Evolutionary conservation across 2,329 filamentous ascomycete genomes (phyloP).

Genomic region (Alternaria ventricosa): DNA sequence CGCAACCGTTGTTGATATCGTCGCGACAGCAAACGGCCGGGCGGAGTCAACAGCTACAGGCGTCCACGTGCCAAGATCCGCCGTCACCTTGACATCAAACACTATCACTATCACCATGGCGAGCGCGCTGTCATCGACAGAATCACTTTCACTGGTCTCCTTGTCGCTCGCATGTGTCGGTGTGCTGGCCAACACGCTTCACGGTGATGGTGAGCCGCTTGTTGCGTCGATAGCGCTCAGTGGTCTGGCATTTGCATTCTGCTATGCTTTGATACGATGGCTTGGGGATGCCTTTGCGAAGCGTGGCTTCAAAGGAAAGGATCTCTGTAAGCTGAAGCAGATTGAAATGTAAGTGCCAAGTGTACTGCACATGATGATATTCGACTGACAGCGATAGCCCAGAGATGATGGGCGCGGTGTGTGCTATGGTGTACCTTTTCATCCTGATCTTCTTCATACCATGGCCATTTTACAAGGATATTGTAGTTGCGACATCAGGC

Average conservation of each 20-base stretch:
- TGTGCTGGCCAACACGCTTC: slow-evolving; percentile 79
- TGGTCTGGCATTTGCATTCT: slow-evolving; percentile 79
- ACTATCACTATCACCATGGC: slow-evolving; percentile 27
- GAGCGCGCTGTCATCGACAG: slow-evolving; percentile 57
- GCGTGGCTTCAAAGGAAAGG: slow-evolving; percentile 86
- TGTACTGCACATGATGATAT: not conserved
- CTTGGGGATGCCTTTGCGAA: slow-evolving; percentile 87
- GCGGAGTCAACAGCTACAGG: slow-evolving; percentile 8
- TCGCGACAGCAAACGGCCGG: slow-evolving; percentile 13
- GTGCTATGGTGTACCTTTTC: slow-evolving; percentile 89
- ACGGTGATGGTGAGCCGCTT: slow-evolving; percentile 85
- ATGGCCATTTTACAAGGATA: slow-evolving; percentile 97
- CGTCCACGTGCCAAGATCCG: slow-evolving; percentile 18
- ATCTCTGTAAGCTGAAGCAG: slow-evolving; percentile 79
- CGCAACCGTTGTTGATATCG: slow-evolving; percentile 7
- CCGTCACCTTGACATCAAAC: slow-evolving; percentile 12
- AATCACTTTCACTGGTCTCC: slow-evolving; percentile 65
- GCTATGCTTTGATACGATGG: slow-evolving; percentile 90
- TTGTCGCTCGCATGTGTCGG: slow-evolving; percentile 73
- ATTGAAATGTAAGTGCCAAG: slow-evolving; percentile 70
- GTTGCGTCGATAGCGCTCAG: slow-evolving; percentile 88
- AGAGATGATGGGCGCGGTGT: slow-evolving; percentile 95
- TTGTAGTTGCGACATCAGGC: slow-evolving; percentile 91
- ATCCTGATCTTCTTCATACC: slow-evolving; percentile 91
- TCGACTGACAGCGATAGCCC: slow-evolving; percentile 61